Base-by-base conservation (phyloP, 306 rosid species). In the Glycine tomentella region DNA sequence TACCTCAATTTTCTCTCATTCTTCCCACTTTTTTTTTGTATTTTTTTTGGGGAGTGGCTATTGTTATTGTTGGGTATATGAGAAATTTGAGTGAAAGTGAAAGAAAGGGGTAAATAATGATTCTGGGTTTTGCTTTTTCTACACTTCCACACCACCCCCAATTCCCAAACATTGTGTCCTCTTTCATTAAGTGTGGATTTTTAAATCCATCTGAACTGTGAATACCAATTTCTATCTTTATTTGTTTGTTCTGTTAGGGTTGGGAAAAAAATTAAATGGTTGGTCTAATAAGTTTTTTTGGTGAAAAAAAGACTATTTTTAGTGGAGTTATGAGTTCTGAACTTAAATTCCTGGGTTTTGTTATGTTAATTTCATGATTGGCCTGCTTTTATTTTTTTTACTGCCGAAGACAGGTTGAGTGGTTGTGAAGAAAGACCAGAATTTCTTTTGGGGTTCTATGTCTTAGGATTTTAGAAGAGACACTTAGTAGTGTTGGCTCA, bases 1-100 rank as follows among this genome's bases (percentile, higher is more conserved):
- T 95, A 93, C 76, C 69, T 77, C 40, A 44, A 68, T 81, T 61
- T 80, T 80, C 66, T 84, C 33, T 50, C 77, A 38, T 33, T 77
- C 8, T 72, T 52, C 14, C 10, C 31, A 25, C 31, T 25, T 25
- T 42, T 42, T 14, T 25, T 25, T 25, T 25, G 31, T 25, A 20
- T 4, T 62, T 70, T 77, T 71, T 65, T 73, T 69, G 76, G 14
- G 56, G 14, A 75, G 7, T 51, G 62, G n/a, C 2, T 71, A 14
- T 58, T 67, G 5, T 52, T 52, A 4, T 15, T 53, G 7, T 84
- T 64, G 55, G 66, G 78, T 76, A 72, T 63, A 20, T 68, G 67
- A 25, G 87, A 52, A 69, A 86, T 73, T 76, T 79, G 82, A 44
- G 65, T 48, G 51, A 69, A 80, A 64, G 62, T 48, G 72, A 48